Percentiles rank a stretch among this genome's conserved stretches.
Evolutionary conservation across 805 yeast species (phyloP).

Genomic region (Ogataea kodamae): DNA sequence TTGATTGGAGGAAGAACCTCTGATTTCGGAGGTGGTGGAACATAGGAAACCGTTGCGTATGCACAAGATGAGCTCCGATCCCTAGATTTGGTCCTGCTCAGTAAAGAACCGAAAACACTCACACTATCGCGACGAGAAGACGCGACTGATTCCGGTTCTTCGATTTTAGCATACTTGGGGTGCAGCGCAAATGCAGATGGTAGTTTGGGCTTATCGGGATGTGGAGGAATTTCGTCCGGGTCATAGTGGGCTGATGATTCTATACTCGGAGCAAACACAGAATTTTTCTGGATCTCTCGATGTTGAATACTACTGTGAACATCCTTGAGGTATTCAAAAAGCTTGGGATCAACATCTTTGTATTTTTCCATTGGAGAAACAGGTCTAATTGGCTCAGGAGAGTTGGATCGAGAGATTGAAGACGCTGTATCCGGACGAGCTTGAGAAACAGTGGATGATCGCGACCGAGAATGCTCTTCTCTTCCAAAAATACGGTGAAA

Average conservation of each 20-base stretch:
- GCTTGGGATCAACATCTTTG: constrained; percentile 40
- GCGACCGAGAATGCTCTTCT: constrained; percentile 10
- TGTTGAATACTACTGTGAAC: constrained; percentile 15
- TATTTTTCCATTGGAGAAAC: constrained; percentile 16
- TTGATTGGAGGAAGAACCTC: constrained; percentile 30
- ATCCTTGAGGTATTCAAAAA: constrained; percentile 43
- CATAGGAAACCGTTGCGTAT: constrained; percentile 19
- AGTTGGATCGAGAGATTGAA: neutral
- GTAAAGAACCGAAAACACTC: constrained; percentile 30
- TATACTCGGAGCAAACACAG: constrained; percentile 26
- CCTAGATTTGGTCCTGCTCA: constrained; percentile 28
- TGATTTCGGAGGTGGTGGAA: constrained; percentile 30
- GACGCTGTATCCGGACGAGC: neutral
- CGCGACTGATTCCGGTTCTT: constrained; percentile 23
- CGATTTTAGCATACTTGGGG: constrained; percentile 29
- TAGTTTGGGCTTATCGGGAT: constrained; percentile 43
- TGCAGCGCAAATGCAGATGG: constrained; percentile 45
- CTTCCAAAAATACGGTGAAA: constrained; percentile 27
- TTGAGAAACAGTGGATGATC: constrained; percentile 7
- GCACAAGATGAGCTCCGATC: constrained; percentile 18
- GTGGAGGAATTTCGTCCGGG: constrained; percentile 46
- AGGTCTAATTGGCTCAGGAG: too few relatives aligned
- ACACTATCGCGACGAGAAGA: constrained; percentile 19
- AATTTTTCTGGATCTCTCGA: constrained; percentile 6
- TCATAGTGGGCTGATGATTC: constrained; percentile 32